Evolutionary conservation across 768 basidiomycete genomes (phyloP), one percentile per base, ranked within the genome.

Genomic region (Mycena galopus): DNA sequence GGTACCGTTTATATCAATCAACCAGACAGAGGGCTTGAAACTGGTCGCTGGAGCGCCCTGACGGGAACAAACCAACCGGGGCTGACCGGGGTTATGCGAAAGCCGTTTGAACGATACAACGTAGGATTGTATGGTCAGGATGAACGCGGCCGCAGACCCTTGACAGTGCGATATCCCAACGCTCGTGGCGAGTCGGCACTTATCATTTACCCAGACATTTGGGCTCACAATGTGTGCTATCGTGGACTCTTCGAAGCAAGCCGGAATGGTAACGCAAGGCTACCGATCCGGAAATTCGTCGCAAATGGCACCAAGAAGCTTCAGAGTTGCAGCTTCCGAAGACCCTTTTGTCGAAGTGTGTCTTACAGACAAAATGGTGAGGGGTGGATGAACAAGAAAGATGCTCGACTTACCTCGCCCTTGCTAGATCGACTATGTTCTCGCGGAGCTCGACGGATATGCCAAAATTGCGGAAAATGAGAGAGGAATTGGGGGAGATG

Each of bases 381-480:
- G 62, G 21, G 14, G 29, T 11, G 29, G 5, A 3, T 23, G 17
- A n/a, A 17, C 30, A 23, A 32, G 37, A 42, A 25, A 29, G 0
- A 14, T 7, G 3, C 23, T 23, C 9, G 9, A 35, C 30, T 21
- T 39, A 12, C 9, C 21, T 14, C 11, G 19, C 5, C 39, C 62
- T 17, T 25, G 3, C 7, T n/a, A 75, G 67, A 63, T 78, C 51
- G 76, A 78, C 59, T 74, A 76, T 50, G 72, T 77, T 21, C 58
- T 76, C 6, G 73, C 59, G 9, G 76, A 76, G 56, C 64, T 78
- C 17, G 69, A 75, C 12, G 75, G 66, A 14, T 77, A 76, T 60
- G 65, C 69, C 8, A 59, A 51, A 27, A 66, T 77, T 37, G 63
- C 63, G 10, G 71, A 77, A 42, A 67, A 71, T n/a, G 57, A 61